Base-by-base conservation (phyloP, 2,329 filamentous ascomycete species). In the Samsoniella hepiali region DNA sequence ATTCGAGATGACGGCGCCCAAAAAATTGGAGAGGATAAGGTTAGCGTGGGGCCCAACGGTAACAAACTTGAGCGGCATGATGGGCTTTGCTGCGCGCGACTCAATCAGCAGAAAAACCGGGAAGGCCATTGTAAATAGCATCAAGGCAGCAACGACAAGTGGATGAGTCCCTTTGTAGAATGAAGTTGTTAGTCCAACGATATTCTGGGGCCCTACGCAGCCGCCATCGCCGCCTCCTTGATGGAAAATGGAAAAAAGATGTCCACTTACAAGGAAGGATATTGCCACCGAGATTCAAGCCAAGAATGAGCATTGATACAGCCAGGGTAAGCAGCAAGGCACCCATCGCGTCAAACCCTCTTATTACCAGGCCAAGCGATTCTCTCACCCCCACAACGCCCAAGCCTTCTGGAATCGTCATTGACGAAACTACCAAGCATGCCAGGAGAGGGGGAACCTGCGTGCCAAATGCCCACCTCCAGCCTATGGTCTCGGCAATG, bases 391-490 rank as follows among this genome's bases (percentile, higher is more conserved):
- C 78, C 36, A 78, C 69, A 13, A 85, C 68, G 32, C 84, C 84
- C n/a, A 88, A 73, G 36, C 83, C 78, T 5, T 70, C 68, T 1
- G 86, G 86, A 29, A 87, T 79, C 10, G 78, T 77, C 8, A 81
- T 61, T 51, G 71, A 70, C 1, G 81, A 77, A 17, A 84, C 71
- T 8, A 72, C 66, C 49, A 84, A 72, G 65, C 79, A 82, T 1
- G 83, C 53, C 0, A 81, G 38, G 32, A 88, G 69, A 0, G 79
- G 76, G 2, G 84, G 81, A 2, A 88, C 76, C 72, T 89, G 86
- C 8, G 88, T 73, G 59, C 84, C 84, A 70, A 88, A 91, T 61
- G 88, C 87, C 86, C 87, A 90, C 50, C 90, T 79, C 89, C 89
- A 93, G 36, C 90, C 90, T 2, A 92, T 74, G 36, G 78, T 79